These are phyloP conservation scores for Trifolium pratense DNA, from an alignment of 306 rosid genomes.

Conservation along the genomic window DNA sequence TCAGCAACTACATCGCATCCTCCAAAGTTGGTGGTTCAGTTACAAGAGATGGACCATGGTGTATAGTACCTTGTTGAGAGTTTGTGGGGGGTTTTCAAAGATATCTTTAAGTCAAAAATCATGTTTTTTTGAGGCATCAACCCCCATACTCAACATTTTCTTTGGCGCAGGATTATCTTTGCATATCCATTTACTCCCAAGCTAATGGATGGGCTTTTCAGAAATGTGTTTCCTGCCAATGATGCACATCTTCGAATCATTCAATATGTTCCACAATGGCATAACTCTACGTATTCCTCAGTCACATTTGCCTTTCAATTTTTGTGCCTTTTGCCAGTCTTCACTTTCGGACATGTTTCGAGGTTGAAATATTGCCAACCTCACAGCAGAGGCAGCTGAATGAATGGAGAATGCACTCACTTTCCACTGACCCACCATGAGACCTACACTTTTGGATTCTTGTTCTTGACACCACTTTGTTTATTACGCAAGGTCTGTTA, in stretches of 20 bases:
- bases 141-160: constrained; percentile 99
- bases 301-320: constrained; percentile 77
- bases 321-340: constrained; percentile 83
- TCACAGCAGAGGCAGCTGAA: constrained; percentile 81
- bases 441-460: constrained; percentile 92
- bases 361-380: constrained; percentile 81
- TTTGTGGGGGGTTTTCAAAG: constrained; percentile 69
- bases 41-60: constrained; percentile 46
- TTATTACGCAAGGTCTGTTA: constrained; percentile 92
- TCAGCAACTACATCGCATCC: constrained; percentile 38
- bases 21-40: constrained; percentile 42
- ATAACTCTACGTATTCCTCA: constrained; percentile 78
- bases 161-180: constrained; percentile 98
- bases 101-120: constrained; percentile 61
- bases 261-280: constrained; percentile 79
- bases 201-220: constrained; percentile 88
- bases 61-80: constrained; percentile 66
- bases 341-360: constrained; percentile 72
- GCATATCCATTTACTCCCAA: constrained; percentile 86
- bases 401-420: constrained; percentile 82
- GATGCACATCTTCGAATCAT: constrained; percentile 75
- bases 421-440: constrained; percentile 86
- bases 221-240: constrained; percentile 71
- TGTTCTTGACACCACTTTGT: constrained; percentile 94
- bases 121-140: constrained; percentile 68